A percentile compares a stretch with the other conserved stretches of the same genome.
phyloP scores from a whole-genome alignment of 2,329 filamentous ascomycete genomes.

The Mycocentrospora acerina region DNA sequence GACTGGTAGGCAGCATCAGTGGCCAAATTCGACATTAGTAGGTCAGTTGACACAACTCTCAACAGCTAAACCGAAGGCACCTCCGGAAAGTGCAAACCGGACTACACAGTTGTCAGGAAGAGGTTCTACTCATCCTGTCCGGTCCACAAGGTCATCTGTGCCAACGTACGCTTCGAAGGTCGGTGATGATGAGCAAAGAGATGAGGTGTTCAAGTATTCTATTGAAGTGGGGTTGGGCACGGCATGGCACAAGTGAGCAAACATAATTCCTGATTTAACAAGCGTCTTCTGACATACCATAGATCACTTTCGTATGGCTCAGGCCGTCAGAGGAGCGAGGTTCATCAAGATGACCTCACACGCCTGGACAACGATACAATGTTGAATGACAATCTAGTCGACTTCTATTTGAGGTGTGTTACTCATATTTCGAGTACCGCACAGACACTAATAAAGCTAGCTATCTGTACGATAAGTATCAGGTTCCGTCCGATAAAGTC shows the following conservation, averaged over 20 bases:
- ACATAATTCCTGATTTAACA: neutral
- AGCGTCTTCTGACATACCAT: slow-evolving; percentile 5
- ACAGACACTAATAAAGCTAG: slow-evolving; percentile 7
- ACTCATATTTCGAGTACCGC: neutral
- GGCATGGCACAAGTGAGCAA: slow-evolving; percentile 28
- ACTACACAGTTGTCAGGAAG: neutral
- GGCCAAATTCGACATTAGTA: neutral
- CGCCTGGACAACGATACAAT: slow-evolving; percentile 82
- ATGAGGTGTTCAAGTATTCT: slow-evolving; percentile 17
- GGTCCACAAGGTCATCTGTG: slow-evolving; percentile 10
- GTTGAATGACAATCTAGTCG: slow-evolving; percentile 89
- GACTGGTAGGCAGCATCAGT: no score
- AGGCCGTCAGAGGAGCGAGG: slow-evolving; percentile 63
- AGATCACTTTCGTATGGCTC: slow-evolving; percentile 63
- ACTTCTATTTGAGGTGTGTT: slow-evolving; percentile 71
- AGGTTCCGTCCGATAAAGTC: slow-evolving; percentile 60
- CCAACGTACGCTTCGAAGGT: slow-evolving; percentile 3
- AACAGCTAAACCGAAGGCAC: neutral
- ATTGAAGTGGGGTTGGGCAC: slow-evolving; percentile 25
- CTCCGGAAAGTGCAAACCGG: neutral
- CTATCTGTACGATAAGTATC: slow-evolving; percentile 40
- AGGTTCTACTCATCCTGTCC: slow-evolving; percentile 7
- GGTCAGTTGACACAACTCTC: neutral
- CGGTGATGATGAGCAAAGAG: neutral
- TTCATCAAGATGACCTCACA: slow-evolving; percentile 71